These are phyloP conservation scores for Biscogniauxia mediterranea DNA, from an alignment of 2,329 filamentous ascomycete species.

Conservation along the genomic window DNA sequence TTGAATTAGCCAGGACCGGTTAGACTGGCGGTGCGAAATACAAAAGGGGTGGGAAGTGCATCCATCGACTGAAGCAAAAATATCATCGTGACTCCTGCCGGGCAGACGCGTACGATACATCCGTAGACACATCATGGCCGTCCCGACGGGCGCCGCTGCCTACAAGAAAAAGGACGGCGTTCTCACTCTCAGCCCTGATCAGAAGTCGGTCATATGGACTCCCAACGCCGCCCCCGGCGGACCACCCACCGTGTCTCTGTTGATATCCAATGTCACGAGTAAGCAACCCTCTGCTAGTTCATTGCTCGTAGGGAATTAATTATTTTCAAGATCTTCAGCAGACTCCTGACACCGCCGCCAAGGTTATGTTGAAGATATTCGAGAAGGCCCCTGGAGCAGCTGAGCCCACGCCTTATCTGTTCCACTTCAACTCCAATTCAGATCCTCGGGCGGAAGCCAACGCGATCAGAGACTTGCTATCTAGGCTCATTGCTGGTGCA, in stretches of 20 bases:
- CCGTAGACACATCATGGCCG: constrained; percentile 44
- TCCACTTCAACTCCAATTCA: constrained; percentile 79
- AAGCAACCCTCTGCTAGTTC: constrained; percentile 34
- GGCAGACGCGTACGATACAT: background rate
- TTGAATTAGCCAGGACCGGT: background rate
- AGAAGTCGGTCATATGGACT: constrained; percentile 76
- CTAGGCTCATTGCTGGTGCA: constrained; percentile 68
- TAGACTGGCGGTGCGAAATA: background rate
- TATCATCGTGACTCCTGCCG: background rate
- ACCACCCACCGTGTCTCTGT: constrained; percentile 65
- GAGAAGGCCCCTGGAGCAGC: constrained; percentile 60
- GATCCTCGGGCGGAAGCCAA: constrained; percentile 83
- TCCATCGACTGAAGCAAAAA: background rate
- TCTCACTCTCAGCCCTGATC: constrained; percentile 71
- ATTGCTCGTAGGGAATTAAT: constrained; percentile 8
- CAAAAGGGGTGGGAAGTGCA: background rate
- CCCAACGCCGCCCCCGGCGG: constrained; percentile 61
- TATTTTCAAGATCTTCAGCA: constrained; percentile 78
- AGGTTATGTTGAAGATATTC: constrained; percentile 93
- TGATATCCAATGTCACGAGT: constrained; percentile 80
- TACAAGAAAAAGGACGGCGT: constrained; percentile 98
- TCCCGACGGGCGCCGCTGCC: constrained; percentile 64
- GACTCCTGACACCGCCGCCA: constrained; percentile 81
- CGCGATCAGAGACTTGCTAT: constrained; percentile 77
- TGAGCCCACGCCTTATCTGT: constrained; percentile 72